Percentiles rank a stretch among this genome's conserved stretches.
Conservation (phyloP, 2,329 filamentous ascomycete genomes). For the Cryphonectria naterciae region DNA sequence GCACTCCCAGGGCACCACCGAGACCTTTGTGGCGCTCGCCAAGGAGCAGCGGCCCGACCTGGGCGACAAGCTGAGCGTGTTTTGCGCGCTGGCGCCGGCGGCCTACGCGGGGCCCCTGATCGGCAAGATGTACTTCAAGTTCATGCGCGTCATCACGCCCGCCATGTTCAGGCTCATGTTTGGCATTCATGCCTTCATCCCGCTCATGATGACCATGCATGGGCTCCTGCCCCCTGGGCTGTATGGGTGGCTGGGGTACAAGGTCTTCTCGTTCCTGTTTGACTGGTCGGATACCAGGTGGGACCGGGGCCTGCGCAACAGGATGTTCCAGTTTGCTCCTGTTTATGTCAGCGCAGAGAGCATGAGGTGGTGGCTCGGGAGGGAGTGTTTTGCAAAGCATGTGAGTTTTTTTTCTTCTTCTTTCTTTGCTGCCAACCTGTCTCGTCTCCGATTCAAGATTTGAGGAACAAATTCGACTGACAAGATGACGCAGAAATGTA, state of each 20-base stretch:
- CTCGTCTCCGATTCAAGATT: too few species aligned
- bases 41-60: constrained; percentile 89
- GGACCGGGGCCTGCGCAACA: constrained; percentile 77
- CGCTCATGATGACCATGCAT: constrained; percentile 89
- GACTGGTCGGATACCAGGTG: constrained; percentile 83
- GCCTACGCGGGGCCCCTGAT: constrained; percentile 88
- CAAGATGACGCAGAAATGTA: constrained; percentile 69
- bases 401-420: constrained; percentile 15
- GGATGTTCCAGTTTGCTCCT: constrained; percentile 91
- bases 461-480: background rate
- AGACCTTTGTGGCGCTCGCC: constrained; percentile 84
- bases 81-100: constrained; percentile 88
- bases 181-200: constrained; percentile 91
- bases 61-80: constrained; percentile 81
- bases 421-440: background rate
- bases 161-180: constrained; percentile 79
- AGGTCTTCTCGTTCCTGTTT: constrained; percentile 88
- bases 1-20: constrained; percentile 89
- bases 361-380: constrained; percentile 96
- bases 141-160: constrained; percentile 82
- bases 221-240: constrained; percentile 63
- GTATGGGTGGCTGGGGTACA: constrained; percentile 84
- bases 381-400: constrained; percentile 48
- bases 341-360: constrained; percentile 88
- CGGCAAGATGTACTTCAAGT: constrained; percentile 86